A percentile compares a stretch with the other conserved stretches of the same genome.
Evolutionary conservation across 2,329 filamentous ascomycete genomes (phyloP).

Genomic region (Verticillium dahliae): DNA sequence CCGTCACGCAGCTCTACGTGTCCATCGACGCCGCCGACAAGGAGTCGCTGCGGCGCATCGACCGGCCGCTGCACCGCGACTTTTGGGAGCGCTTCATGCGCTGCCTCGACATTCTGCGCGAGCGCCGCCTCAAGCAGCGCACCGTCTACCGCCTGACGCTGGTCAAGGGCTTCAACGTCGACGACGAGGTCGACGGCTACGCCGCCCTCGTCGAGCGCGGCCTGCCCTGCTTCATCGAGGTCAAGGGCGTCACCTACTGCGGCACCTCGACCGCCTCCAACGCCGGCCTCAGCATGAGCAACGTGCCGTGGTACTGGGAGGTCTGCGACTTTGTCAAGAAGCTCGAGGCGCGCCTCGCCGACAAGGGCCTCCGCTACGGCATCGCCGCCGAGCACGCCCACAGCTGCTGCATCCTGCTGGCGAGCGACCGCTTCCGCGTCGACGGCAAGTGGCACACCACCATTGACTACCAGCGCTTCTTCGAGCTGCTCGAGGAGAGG

Average conservation of each 20-base stretch:
- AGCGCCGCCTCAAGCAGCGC: constrained; percentile 76
- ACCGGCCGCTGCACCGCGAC: constrained; percentile 86
- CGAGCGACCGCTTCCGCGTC: constrained; percentile 71
- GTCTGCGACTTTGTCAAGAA: constrained; percentile 75
- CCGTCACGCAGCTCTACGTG: constrained; percentile 92
- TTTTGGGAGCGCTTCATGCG: constrained; percentile 95
- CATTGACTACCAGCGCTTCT: constrained; percentile 88
- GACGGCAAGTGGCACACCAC: constrained; percentile 81
- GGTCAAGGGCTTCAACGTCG: constrained; percentile 96
- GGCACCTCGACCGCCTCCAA: constrained; percentile 79
- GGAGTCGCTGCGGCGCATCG: constrained; percentile 80
- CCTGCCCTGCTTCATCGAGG: constrained; percentile 85
- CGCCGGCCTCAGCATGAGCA: constrained; percentile 90
- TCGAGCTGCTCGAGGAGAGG: constrained; percentile 69
- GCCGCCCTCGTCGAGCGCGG: constrained; percentile 81
- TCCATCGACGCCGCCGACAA: constrained; percentile 92
- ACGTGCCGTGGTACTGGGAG: constrained; percentile 94
- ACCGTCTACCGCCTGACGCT: constrained; percentile 94
- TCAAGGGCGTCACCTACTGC: constrained; percentile 96
- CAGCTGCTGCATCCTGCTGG: constrained; percentile 85
- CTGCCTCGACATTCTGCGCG: constrained; percentile 82
- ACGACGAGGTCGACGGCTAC: constrained; percentile 87
- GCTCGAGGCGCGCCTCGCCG: constrained; percentile 61
- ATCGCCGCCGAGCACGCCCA: constrained; percentile 94
- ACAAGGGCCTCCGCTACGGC: constrained; percentile 72